Percentiles rank a stretch among this genome's conserved stretches.
phyloP scores from a whole-genome alignment of 306 rosid genomes.

The Vicia villosa region DNA sequence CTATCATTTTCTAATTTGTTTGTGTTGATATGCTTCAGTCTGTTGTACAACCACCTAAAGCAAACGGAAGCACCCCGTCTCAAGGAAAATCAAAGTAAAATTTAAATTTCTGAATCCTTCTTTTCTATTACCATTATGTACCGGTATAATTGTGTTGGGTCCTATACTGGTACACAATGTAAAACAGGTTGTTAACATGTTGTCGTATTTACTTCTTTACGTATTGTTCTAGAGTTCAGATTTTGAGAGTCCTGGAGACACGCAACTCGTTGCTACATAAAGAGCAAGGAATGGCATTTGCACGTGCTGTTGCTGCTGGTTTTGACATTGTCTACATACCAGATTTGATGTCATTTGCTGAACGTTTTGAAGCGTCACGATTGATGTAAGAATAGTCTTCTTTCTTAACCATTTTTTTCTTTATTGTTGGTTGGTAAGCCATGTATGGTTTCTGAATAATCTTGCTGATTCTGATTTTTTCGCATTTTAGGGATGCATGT shows the following conservation, averaged over 20 bases:
- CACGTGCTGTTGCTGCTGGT: constrained; percentile 97
- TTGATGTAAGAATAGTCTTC: constrained; percentile 56
- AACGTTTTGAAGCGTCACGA: constrained; percentile 86
- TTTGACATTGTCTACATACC: constrained; percentile 72
- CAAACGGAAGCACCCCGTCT: constrained; percentile 58
- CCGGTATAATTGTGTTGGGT: too few species aligned
- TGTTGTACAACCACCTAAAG: constrained; percentile 52
- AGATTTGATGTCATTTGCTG: constrained; percentile 75
- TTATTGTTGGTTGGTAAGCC: not conserved
- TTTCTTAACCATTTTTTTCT: constrained; percentile 20
- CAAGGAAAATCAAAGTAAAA: constrained; percentile 81
- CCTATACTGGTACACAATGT: not conserved
- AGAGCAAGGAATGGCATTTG: constrained; percentile 99
- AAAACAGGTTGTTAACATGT: constrained; percentile 34
- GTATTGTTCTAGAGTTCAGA: constrained; percentile 66
- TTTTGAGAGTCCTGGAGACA: constrained; percentile 84
- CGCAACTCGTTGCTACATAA: constrained; percentile 81
- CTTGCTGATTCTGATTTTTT: constrained; percentile 32
- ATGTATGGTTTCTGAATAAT: constrained; percentile 2
- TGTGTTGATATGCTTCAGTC: constrained; percentile 54
- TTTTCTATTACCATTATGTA: not conserved
- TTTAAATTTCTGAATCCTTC: constrained; percentile 22
- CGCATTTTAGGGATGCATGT: constrained; percentile 70
- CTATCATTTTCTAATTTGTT: constrained; percentile 37
- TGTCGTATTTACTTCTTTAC: constrained; percentile 28